Base-by-base conservation (phyloP, 192 early-diverging fungal species). In the Umbelopsis sp. region DNA sequence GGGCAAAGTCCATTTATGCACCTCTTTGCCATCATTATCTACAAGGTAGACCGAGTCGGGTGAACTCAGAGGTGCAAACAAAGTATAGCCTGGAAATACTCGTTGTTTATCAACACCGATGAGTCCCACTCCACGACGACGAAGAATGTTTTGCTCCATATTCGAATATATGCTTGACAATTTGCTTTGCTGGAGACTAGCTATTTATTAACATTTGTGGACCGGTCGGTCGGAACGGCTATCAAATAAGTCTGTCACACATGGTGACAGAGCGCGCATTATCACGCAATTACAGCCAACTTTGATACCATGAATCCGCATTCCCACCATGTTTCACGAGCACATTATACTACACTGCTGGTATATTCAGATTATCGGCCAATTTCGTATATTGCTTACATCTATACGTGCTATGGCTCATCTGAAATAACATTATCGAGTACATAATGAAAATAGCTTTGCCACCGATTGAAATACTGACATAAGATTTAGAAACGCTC, bases 111-210 rank as follows among this genome's bases (percentile, higher is more conserved):
- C 65, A 12, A 66, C 65, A 37, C 27, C 65, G 11, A 37, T 66
- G 27, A 66, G 35, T 18, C 65, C 65, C 3, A 66, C 35, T 37
- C 35, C 35, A 48, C 65, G 65, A 18, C 65, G 23, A 23, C 35
- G 22, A 23, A 66, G 35, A 37, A 23, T 66, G n/a, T 66, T 66
- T 45, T 66, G 65, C 46, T 66, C 65, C 35, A 66, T 41, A 11
- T 4, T 18, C 48, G 12, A 13, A 6, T 16, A 6, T 16, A 5
- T 49, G 15, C 20, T 20, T 16, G 48, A 4, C 20, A 2, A 16
- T 6, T 49, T 4, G 16, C 48, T 49, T 21, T 16, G 4, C 48
- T 21, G 12, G 48, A 49, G 12, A 16, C 20, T 0, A 5, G 18
- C 48, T 49, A 49, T 49, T 49, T 49, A 49, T 49, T 49, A 20